phyloP scores from a whole-genome alignment of 768 basidiomycete species.

The Brasilioporus rufonigricans region DNA sequence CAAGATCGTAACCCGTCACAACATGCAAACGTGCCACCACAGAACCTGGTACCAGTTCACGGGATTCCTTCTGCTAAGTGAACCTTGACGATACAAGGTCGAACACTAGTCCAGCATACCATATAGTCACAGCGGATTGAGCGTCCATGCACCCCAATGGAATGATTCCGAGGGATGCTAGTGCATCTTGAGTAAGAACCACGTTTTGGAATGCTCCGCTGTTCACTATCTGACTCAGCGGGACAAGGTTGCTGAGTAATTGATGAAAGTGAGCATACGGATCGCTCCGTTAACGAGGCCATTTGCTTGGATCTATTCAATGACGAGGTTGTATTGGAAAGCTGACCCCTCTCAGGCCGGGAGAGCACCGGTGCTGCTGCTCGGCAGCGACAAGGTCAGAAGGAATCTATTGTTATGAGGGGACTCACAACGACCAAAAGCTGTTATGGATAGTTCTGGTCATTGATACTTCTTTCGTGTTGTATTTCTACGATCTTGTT shows the following conservation, averaged over 20 bases:
- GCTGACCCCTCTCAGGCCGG: too few relatives aligned
- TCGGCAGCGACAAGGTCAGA: too few relatives aligned
- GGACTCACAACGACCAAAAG: too few relatives aligned
- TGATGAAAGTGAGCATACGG: constrained; percentile 61
- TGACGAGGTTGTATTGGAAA: too few relatives aligned
- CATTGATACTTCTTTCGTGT: too few relatives aligned
- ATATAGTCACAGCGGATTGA: constrained; percentile 43
- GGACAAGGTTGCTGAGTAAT: constrained; percentile 53
- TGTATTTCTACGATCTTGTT: too few relatives aligned
- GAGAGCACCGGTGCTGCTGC: too few relatives aligned
- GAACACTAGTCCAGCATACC: constrained; percentile 21
- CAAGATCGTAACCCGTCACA: constrained; percentile 44
- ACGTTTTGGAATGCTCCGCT: constrained; percentile 60
- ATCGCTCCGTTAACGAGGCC: constrained; percentile 47
- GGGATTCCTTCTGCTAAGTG: constrained; percentile 23
- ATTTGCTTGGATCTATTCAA: constrained; percentile 59
- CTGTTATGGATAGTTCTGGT: too few relatives aligned
- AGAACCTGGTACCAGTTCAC: constrained; percentile 59
- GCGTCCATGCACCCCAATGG: constrained; percentile 55
- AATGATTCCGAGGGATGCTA: constrained; percentile 57
- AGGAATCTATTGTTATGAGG: too few relatives aligned
- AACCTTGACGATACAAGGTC: background rate
- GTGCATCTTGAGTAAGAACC: constrained; percentile 53
- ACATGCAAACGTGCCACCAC: constrained; percentile 59
- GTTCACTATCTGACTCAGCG: constrained; percentile 56